Evolutionary conservation across 202 grass and related monocot species (phyloP), one percentile per base, ranked within the genome.

Genomic region (Elaeis oleifera): DNA sequence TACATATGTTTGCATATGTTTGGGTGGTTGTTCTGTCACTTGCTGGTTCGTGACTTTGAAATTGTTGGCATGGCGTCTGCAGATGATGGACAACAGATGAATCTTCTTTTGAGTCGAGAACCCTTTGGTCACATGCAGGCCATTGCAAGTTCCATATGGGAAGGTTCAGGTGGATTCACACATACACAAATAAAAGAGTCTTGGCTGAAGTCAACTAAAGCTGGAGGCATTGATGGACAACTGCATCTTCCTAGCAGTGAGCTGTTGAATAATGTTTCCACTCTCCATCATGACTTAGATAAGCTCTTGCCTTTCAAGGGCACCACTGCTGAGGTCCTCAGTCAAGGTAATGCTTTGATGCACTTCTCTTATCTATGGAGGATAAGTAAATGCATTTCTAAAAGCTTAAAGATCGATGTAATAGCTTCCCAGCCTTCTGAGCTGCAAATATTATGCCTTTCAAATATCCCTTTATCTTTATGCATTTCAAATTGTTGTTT

Each of bases 301-400:
- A 23, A n/a, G 49, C 18, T 62, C 25, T 62, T 63, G 26, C 50
- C 70, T 23, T 54, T 72, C 26, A 72, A 62, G 58, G 58, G 50
- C 49, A 62, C 25, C 4, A 28, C 13, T 32, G 58, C 49, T 1
- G 27, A 62, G 1, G 59, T 63, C 49, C 49, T 62, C 18, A 36
- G 62, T 54, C 18, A 72, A 72, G 70, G 70, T 63, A 60, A n/a
- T 60, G 39, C 22, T 24, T 2, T n/a, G 32, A 36, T 36, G 6
- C 32, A 11, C 32, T 9, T 36, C 32, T 11, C 32, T 36, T 7
- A 36, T 8, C 32, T 36, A 9, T 36, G 32, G 5, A 9, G 32
- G 6, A 36, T 9, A 36, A 36, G 32, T 36, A 36, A 36, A 36
- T 36, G 6, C 7, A 6, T 36, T 36, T 6, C 5, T 36, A 36